Conservation (phyloP, 805 yeast genomes). For the Nakazawaea ishiwadae region DNA sequence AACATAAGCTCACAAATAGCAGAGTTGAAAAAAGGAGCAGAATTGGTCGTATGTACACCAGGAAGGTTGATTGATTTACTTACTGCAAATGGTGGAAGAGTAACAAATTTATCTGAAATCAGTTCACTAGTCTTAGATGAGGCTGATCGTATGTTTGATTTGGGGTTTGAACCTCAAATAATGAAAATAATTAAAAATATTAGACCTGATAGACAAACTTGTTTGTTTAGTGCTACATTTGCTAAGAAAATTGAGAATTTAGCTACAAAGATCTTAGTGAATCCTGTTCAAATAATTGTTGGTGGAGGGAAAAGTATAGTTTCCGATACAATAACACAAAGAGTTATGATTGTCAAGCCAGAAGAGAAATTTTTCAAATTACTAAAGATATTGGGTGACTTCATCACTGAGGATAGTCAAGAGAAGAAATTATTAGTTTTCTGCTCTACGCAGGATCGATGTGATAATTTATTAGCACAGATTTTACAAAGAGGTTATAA, state of each 20-base stretch:
- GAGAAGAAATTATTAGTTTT: constrained; percentile 65
- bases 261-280: constrained; percentile 57
- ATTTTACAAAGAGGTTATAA: constrained; percentile 49
- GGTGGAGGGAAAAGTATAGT: constrained; percentile 73
- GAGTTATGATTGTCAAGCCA: constrained; percentile 55
- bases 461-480: constrained; percentile 63
- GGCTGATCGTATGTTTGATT: constrained; percentile 93
- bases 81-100: constrained; percentile 76
- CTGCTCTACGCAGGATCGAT: constrained; percentile 83
- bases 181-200: constrained; percentile 70
- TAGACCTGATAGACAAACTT: constrained; percentile 85
- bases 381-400: constrained; percentile 49
- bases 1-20: constrained; percentile 79
- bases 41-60: constrained; percentile 88
- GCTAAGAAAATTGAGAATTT: constrained; percentile 74
- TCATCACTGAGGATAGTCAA: constrained; percentile 23
- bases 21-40: constrained; percentile 70
- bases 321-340: constrained; percentile 74
- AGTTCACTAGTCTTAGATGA: constrained; percentile 90
- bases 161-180: constrained; percentile 97
- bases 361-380: constrained; percentile 53
- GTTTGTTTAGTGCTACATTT: constrained; percentile 91
- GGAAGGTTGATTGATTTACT: constrained; percentile 89
- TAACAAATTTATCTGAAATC: constrained; percentile 60
- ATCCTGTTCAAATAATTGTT: constrained; percentile 73